Evolutionary conservation across 441 rosid species (phyloP).

Genomic region (Jatropha multifida): DNA sequence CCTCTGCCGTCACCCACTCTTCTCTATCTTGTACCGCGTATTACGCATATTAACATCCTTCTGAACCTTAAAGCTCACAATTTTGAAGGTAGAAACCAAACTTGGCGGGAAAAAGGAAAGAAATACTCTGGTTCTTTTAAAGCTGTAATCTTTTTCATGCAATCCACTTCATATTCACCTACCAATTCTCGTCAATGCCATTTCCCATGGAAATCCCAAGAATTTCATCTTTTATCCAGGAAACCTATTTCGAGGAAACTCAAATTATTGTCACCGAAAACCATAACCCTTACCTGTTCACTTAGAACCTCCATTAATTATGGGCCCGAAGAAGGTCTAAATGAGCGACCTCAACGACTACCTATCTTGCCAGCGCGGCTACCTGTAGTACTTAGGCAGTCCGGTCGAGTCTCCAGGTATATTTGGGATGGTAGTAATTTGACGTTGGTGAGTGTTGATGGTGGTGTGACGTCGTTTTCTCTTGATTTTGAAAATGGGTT

Average conservation of each 20-base stretch:
- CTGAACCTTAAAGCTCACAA: not conserved
- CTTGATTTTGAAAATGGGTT: constrained; percentile 41
- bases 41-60: not conserved
- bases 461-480: constrained; percentile 36
- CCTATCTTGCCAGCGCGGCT: constrained; percentile 37
- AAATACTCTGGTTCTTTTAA: not conserved
- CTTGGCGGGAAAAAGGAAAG: constrained; percentile 9
- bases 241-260: constrained; percentile 20
- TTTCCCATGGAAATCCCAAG: constrained; percentile 34
- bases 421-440: constrained; percentile 56
- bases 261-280: constrained; percentile 12
- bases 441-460: constrained; percentile 46
- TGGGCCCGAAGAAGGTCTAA: constrained; percentile 40
- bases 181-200: constrained; percentile 26
- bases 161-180: constrained; percentile 32
- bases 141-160: constrained; percentile 36
- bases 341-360: constrained; percentile 8
- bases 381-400: constrained; percentile 49
- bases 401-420: constrained; percentile 62
- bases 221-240: not conserved
- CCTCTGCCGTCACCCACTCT: not conserved
- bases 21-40: not conserved
- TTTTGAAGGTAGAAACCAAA: not conserved
- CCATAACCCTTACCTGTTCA: constrained; percentile 26
- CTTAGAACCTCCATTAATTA: constrained; percentile 40